These are phyloP conservation scores for Tuber indicum DNA, from an alignment of 495 filamentous ascomycete genomes.

Conservation along the genomic window DNA sequence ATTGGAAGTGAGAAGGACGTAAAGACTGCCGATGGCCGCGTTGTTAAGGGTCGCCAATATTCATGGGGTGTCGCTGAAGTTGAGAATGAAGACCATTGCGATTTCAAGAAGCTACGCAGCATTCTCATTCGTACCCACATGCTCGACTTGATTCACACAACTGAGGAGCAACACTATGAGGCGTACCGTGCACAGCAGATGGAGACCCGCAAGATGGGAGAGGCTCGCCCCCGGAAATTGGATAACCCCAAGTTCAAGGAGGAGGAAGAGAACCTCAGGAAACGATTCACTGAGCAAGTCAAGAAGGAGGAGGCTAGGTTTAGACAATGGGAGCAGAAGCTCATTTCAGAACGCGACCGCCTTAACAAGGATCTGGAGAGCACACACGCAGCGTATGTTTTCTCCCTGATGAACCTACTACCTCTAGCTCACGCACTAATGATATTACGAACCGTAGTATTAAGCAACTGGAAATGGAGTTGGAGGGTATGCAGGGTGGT, in stretches of 20 bases:
- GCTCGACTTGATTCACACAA: slow-evolving; percentile 98
- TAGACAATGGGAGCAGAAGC: slow-evolving; percentile 99
- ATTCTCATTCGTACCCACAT: slow-evolving; percentile 99
- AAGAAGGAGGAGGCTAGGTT: slow-evolving; percentile 99
- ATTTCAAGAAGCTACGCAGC: slow-evolving; percentile 99
- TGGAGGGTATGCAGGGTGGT: slow-evolving; percentile 88
- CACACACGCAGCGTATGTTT: slow-evolving; percentile 78
- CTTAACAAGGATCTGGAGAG: slow-evolving; percentile 98
- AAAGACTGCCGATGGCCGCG: slow-evolving; percentile 87
- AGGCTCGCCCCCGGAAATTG: slow-evolving; percentile 91
- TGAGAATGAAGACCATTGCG: slow-evolving; percentile 99
- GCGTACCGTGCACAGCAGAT: slow-evolving; percentile 98
- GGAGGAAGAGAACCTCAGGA: slow-evolving; percentile 93
- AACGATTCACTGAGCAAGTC: slow-evolving; percentile 99
- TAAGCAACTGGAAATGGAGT: slow-evolving; percentile 87
- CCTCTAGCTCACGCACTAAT: background rate
- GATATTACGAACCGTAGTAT: slow-evolving; percentile 50
- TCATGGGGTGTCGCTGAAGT: slow-evolving; percentile 99
- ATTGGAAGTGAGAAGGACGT: slow-evolving; percentile 99
- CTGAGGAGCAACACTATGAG: slow-evolving; percentile 97
- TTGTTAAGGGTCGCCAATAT: slow-evolving; percentile 97
- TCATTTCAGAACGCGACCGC: slow-evolving; percentile 93
- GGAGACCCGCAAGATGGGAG: slow-evolving; percentile 99
- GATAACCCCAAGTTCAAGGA: slow-evolving; percentile 99
- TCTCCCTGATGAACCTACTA: background rate